Percentiles rank a stretch among this genome's conserved stretches.
Conservation (phyloP, 2,329 filamentous ascomycete species). For the Pyrenophora graminea region DNA sequence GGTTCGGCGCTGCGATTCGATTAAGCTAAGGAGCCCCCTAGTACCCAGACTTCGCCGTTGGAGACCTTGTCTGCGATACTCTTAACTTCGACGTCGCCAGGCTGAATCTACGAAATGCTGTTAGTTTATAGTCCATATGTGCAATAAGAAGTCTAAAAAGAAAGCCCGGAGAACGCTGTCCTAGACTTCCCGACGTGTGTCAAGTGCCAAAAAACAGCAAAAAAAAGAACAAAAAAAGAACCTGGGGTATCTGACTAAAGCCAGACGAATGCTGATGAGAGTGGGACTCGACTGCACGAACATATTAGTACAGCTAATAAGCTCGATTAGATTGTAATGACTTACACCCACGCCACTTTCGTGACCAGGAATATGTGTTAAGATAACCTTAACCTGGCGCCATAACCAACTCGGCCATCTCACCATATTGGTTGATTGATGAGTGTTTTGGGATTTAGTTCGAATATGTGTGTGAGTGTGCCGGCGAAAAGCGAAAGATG, state of each 20-base stretch:
- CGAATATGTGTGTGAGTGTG: not conserved
- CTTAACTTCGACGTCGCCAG: slow-evolving; percentile 76
- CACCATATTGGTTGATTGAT: slow-evolving; percentile 18
- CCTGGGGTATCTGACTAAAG: slow-evolving; percentile 26
- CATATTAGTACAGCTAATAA: too few relatives aligned
- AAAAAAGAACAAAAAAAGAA: slow-evolving; percentile 25
- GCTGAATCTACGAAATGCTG: slow-evolving; percentile 64
- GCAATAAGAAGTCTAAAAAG: not conserved
- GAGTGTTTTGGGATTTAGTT: not conserved
- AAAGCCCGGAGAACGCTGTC: too few relatives aligned
- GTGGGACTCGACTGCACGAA: slow-evolving; percentile 39
- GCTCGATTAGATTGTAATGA: too few relatives aligned
- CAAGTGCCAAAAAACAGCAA: slow-evolving; percentile 3
- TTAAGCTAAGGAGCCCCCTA: slow-evolving; percentile 62
- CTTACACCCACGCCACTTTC: slow-evolving; percentile 45
- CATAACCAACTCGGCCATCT: slow-evolving; percentile 37
- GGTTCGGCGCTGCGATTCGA: too few relatives aligned
- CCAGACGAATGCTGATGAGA: slow-evolving; percentile 46
- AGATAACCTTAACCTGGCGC: slow-evolving; percentile 40
- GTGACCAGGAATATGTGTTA: slow-evolving; percentile 41
- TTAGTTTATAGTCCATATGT: slow-evolving; percentile 10
- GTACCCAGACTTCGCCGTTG: slow-evolving; percentile 88
- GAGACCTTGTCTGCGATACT: slow-evolving; percentile 73
- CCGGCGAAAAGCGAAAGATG: not conserved
- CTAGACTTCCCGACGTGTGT: too few relatives aligned